Base-by-base conservation (phyloP, 371 early-diverging fungal genomes). In the Mortierella sp. region DNA sequence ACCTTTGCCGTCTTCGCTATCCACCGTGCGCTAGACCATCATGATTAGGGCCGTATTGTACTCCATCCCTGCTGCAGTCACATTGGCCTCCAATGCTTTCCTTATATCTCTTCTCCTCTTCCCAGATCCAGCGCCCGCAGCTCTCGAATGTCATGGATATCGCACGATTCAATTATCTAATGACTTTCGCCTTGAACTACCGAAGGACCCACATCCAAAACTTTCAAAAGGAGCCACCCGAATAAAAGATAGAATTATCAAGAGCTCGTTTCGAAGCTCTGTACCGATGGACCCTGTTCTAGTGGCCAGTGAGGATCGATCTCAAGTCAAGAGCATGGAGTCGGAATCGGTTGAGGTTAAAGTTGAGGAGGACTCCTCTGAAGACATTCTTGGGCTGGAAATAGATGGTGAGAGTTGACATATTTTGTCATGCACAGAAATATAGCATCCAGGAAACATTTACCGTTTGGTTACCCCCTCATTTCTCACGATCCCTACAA, bases 51-150 rank as follows among this genome's bases (percentile, higher is more conserved):
- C 63, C 19, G 43, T 33, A 45, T 13, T 79, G 13, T 76, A 73
- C 62, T 67, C 82, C 6, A 63, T 82, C 64, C 76, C 82, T 8
- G 82, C 76, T 4, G 82, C 76, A 9, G 40, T 82, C 4, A 69
- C 82, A 19, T 43, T 82, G 0, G 69, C 75, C n/a, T 83, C 80
- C 45, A 83, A 83, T n/a, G 83, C 63, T 47, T 83, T 83, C 47
- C 65, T 83, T 11, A 15, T 83, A 45, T 83, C 83, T 0, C 52
- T 83, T 4, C 68, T 78, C 43, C 9, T 80, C 32, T 48, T 65
- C 16, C 83, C 82, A 0, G 68, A 82, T 57, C 69, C 63, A 7
- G 28, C 59, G 1, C 67, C 76, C 0, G 82, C 74, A 16, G 28
- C 61, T 1, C 22, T 64, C 6, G 58, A 50, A 33, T 73, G 74